Evolutionary conservation across 768 basidiomycete species (phyloP).

Genomic region (Leccinellum albellum): DNA sequence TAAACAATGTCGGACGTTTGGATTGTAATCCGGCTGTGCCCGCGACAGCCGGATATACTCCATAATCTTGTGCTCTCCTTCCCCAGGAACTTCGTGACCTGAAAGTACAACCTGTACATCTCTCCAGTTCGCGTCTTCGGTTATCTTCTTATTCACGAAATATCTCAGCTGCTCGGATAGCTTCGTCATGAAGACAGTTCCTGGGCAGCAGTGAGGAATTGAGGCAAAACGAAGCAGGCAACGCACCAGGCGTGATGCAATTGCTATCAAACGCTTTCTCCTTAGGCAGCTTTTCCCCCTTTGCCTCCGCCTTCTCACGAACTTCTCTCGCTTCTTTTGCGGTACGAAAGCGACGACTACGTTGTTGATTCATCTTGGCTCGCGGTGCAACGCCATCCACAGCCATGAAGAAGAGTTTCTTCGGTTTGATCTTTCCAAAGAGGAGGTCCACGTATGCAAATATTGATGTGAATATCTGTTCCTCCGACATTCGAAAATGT

Average conservation of each 20-base stretch:
- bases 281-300: slow-evolving; percentile 87
- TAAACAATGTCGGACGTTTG: slow-evolving; percentile 94
- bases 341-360: slow-evolving; percentile 88
- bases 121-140: slow-evolving; percentile 94
- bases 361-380: slow-evolving; percentile 99
- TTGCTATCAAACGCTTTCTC: slow-evolving; percentile 98
- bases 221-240: background rate
- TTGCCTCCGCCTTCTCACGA: slow-evolving; percentile 78
- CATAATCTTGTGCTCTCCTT: slow-evolving; percentile 99
- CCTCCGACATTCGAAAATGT: slow-evolving; percentile 92
- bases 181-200: slow-evolving; percentile 92
- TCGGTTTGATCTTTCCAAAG: slow-evolving; percentile 95
- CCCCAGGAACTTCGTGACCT: slow-evolving; percentile 97
- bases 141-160: slow-evolving; percentile 97
- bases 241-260: slow-evolving; percentile 93
- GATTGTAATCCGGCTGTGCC: slow-evolving; percentile 94
- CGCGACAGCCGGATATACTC: slow-evolving; percentile 94
- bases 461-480: slow-evolving; percentile 95
- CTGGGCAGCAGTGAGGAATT: slow-evolving; percentile 34
- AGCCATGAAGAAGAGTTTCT: slow-evolving; percentile 98
- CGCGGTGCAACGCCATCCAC: slow-evolving; percentile 96
- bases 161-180: slow-evolving; percentile 92
- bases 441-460: slow-evolving; percentile 96
- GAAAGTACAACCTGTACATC: slow-evolving; percentile 89
- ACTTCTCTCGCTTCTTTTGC: slow-evolving; percentile 90